These are phyloP conservation scores for Pythium sukuiense DNA, from an alignment of 352 stramenopile genomes.

Conservation along the genomic window DNA sequence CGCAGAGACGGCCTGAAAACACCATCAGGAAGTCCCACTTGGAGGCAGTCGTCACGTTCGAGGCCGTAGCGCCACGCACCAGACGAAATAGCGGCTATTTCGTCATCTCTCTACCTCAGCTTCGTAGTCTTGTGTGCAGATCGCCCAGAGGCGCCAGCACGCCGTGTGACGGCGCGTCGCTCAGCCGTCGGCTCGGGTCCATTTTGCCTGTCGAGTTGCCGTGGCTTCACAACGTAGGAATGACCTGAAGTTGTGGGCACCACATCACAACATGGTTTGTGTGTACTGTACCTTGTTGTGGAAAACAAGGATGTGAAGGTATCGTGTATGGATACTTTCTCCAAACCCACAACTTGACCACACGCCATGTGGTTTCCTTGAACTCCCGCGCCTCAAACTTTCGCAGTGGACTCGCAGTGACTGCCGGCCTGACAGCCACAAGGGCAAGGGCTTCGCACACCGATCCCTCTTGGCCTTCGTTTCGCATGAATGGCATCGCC, in stretches of 20 bases:
- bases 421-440: too few species aligned
- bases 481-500: too few species aligned
- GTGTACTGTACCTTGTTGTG: too few species aligned
- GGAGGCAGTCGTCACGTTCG: not conserved
- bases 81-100: conserved; percentile 50
- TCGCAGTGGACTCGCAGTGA: too few species aligned
- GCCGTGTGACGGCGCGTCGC: conserved; percentile 2
- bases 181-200: not conserved
- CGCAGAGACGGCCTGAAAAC: not conserved
- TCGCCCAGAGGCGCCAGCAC: conserved; percentile 44
- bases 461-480: too few species aligned
- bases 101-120: conserved; percentile 43
- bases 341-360: too few species aligned
- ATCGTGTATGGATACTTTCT: too few species aligned
- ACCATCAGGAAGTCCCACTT: not conserved
- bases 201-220: conserved; percentile 10
- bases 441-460: too few species aligned
- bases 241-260: not conserved
- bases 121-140: conserved; percentile 35
- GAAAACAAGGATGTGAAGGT: too few species aligned
- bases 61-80: conserved; percentile 30
- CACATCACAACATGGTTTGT: too few species aligned
- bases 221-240: conserved; percentile 20
- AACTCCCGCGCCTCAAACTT: too few species aligned
- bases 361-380: too few species aligned